Conservation (phyloP, 2,329 filamentous ascomycete genomes). For the Paramyrothecium roridum region DNA sequence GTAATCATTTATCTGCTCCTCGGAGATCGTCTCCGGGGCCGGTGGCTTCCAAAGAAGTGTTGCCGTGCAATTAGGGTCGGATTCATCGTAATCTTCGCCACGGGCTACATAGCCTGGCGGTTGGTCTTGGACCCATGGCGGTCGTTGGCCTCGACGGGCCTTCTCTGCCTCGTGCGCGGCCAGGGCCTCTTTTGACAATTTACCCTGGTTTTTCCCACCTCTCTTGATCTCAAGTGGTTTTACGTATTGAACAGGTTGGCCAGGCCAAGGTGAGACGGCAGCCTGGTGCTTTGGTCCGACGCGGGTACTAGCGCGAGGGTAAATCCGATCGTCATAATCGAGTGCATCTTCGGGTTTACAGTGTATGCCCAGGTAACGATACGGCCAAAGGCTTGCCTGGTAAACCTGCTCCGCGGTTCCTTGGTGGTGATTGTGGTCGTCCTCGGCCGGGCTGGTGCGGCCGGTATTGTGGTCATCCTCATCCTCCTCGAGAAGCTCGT, state of each 20-base stretch:
- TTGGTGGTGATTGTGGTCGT: constrained; percentile 50
- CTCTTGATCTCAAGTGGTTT: constrained; percentile 86
- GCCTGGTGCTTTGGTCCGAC: constrained; percentile 91
- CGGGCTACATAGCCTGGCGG: constrained; percentile 81
- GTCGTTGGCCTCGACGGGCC: constrained; percentile 72
- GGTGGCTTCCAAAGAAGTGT: constrained; percentile 78
- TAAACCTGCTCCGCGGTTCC: constrained; percentile 84
- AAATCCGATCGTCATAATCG: constrained; percentile 96
- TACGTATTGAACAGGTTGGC: constrained; percentile 82
- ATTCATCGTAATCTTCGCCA: constrained; percentile 71
- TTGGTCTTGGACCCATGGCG: constrained; percentile 92
- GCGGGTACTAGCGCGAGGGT: constrained; percentile 89
- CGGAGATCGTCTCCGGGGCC: constrained; percentile 42
- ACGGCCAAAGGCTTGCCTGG: constrained; percentile 92
- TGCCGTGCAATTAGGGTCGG: constrained; percentile 73
- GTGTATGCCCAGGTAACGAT: constrained; percentile 92
- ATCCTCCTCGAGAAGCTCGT: constrained; percentile 67
- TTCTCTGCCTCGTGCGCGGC: constrained; percentile 82
- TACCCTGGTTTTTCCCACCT: constrained; percentile 73
- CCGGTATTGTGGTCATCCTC: constrained; percentile 60
- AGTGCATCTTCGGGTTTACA: constrained; percentile 93
- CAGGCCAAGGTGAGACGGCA: constrained; percentile 79
- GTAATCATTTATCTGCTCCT: constrained; percentile 69
- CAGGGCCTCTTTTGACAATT: constrained; percentile 74
- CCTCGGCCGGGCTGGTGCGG: constrained; percentile 61